phyloP scores from a whole-genome alignment of 1,139 yeast genomes.

The Taphrina populina region DNA sequence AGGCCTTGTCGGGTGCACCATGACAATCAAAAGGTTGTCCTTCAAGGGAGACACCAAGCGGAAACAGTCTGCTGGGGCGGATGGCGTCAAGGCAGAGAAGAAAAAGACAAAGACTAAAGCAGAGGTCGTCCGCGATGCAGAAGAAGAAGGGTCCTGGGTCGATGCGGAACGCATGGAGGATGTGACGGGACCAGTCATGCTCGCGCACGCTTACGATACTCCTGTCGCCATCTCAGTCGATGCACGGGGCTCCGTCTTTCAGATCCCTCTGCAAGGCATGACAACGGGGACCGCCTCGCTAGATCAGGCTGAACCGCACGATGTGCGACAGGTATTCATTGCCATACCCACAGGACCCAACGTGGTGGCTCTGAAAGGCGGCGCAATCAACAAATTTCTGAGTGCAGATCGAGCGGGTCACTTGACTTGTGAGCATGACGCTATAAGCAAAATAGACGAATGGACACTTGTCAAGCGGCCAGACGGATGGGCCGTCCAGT shows the following conservation, averaged over 20 bases:
- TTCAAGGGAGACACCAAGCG: conserved; percentile 28
- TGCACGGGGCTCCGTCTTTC: conserved; percentile 32
- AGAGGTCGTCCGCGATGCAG: neutral
- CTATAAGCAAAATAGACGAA: conserved; percentile 35
- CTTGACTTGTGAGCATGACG: conserved; percentile 33
- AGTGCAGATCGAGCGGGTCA: conserved; percentile 33
- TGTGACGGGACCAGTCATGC: conserved; percentile 22
- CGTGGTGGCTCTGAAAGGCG: conserved; percentile 22
- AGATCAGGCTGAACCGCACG: conserved; percentile 32
- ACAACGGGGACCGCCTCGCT: neutral
- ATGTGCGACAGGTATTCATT: conserved; percentile 36
- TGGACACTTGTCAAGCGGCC: conserved; percentile 29
- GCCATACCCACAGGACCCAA: conserved; percentile 14
- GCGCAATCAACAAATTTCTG: conserved; percentile 32
- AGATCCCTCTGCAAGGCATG: conserved; percentile 26
- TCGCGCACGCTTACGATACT: conserved; percentile 8
- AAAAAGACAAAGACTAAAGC: neutral
- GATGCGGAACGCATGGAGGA: conserved; percentile 19
- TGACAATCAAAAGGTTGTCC: conserved; percentile 13
- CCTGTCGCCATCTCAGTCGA: conserved; percentile 33
- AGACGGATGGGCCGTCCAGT: conserved; percentile 31
- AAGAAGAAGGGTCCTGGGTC: conserved; percentile 25
- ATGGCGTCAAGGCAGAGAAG: neutral
- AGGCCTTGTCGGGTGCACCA: neutral
- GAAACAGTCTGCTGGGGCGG: neutral